Conservation (phyloP, 805 yeast genomes). For the Dipodascus geniculatus region DNA sequence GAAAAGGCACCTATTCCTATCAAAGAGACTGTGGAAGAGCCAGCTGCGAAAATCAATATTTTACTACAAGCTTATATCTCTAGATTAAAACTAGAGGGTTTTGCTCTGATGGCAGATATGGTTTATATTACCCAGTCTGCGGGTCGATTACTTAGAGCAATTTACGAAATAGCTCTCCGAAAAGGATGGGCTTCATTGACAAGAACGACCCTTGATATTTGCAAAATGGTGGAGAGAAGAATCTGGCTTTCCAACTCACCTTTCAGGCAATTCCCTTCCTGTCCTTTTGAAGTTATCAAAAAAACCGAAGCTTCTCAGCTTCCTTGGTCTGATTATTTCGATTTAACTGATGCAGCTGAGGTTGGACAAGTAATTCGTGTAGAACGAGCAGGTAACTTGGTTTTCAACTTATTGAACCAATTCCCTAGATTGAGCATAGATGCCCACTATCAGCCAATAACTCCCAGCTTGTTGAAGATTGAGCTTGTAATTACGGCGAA, state of each 20-base stretch:
- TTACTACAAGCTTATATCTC: slow-evolving; percentile 84
- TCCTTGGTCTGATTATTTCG: slow-evolving; percentile 73
- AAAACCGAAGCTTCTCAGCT: slow-evolving; percentile 69
- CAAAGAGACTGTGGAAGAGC: slow-evolving; percentile 56
- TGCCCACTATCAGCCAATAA: slow-evolving; percentile 64
- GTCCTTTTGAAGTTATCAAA: slow-evolving; percentile 57
- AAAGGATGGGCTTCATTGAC: slow-evolving; percentile 65
- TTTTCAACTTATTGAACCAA: slow-evolving; percentile 44
- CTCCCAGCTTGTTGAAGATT: slow-evolving; percentile 53
- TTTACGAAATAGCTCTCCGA: slow-evolving; percentile 61
- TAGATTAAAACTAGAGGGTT: slow-evolving; percentile 62
- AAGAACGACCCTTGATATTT: slow-evolving; percentile 44
- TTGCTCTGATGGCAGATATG: slow-evolving; percentile 90
- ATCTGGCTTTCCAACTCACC: slow-evolving; percentile 84
- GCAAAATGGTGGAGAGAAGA: slow-evolving; percentile 69
- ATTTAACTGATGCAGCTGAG: slow-evolving; percentile 54
- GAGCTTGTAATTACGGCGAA: slow-evolving; percentile 56
- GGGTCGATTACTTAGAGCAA: slow-evolving; percentile 75
- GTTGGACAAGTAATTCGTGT: slow-evolving; percentile 72
- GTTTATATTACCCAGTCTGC: slow-evolving; percentile 87
- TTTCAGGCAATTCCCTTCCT: slow-evolving; percentile 66
- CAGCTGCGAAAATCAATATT: slow-evolving; percentile 66
- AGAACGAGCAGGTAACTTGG: slow-evolving; percentile 46
- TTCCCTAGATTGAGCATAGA: slow-evolving; percentile 60
- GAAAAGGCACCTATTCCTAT: slow-evolving; percentile 82